Base-by-base conservation (phyloP, 257 asterid species). In the Solanum habrochaites region DNA sequence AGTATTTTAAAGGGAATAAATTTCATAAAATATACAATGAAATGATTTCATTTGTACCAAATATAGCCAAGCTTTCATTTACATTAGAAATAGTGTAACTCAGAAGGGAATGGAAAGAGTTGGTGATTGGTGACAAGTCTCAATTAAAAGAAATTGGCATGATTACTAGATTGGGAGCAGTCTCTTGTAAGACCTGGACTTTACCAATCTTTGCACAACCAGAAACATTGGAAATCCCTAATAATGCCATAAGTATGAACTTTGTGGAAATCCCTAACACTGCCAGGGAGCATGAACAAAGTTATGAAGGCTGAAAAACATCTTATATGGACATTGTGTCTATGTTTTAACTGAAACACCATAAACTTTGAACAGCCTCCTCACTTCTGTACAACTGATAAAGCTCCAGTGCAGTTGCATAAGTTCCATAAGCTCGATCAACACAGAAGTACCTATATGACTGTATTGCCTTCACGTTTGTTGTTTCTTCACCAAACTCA, bases 401-500 rank as follows among this genome's bases (percentile, higher is more conserved):
- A 45, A 45, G 64, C 64, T 77, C 62, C 83, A 45, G 83, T 11
- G 7, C 62, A 45, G 83, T 78, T 21, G 64, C 64, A 45, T 45
- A 78, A 8, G 62, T 45, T 21, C 40, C 64, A 78, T 45, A 78
- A 27, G 32, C 29, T 47, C 11, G 11, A 29, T 47, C 7, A 11
- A 32, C 27, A 47, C 85, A 27, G 7, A 18, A 47, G 82, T 6
- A 11, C 56, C 69, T 85, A 72, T 58, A 72, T 18, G 20, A 85
- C 83, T 70, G 73, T 69, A 72, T 72, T 71, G 47, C 72, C 73
- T 32, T 72, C 58, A 18, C 60, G 66, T 85, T 72, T 72, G 83
- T 35, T 85, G 66, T 47, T 39, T 32, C 23, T 62, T 8, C 7
- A 8, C 78, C 27, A 72, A 72, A 58, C 98, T 96, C 70, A 91